phyloP scores from a whole-genome alignment of 768 basidiomycete species.

The Trichaptum fuscoviolaceum region DNA sequence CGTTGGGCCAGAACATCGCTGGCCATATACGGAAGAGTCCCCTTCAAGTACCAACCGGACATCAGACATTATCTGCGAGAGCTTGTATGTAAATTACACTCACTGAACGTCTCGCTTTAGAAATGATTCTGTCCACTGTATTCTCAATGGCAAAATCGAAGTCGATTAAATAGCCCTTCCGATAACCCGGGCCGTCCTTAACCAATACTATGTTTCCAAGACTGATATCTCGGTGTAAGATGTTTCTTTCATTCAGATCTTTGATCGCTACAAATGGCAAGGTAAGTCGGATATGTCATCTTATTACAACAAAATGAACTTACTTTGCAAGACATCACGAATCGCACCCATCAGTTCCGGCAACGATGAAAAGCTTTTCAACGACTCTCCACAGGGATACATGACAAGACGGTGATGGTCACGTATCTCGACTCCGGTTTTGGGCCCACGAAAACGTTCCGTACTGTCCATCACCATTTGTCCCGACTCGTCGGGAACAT shows the following conservation, averaged over 20 bases:
- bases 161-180: not conserved
- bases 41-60: not conserved
- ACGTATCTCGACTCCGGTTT: too few species aligned
- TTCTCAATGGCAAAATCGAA: not conserved
- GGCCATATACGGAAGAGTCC: not conserved
- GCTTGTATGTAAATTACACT: not conserved
- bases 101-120: not conserved
- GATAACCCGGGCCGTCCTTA: not conserved
- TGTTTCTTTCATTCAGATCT: not conserved
- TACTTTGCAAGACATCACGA: too few species aligned
- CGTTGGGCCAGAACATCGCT: not conserved
- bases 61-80: not conserved
- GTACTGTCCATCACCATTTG: too few species aligned
- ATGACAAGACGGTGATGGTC: too few species aligned
- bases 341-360: too few species aligned
- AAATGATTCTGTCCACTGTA: too few species aligned
- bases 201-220: not conserved
- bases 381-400: too few species aligned
- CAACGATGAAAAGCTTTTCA: too few species aligned
- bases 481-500: too few species aligned
- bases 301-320: too few species aligned
- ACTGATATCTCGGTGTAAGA: conserved; percentile 1
- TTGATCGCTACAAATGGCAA: not conserved
- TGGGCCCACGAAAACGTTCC: too few species aligned
- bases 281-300: too few species aligned